Percentiles rank a stretch among this genome's conserved stretches.
Conservation (phyloP, 345 rosid species). For the Citrus australasica region DNA sequence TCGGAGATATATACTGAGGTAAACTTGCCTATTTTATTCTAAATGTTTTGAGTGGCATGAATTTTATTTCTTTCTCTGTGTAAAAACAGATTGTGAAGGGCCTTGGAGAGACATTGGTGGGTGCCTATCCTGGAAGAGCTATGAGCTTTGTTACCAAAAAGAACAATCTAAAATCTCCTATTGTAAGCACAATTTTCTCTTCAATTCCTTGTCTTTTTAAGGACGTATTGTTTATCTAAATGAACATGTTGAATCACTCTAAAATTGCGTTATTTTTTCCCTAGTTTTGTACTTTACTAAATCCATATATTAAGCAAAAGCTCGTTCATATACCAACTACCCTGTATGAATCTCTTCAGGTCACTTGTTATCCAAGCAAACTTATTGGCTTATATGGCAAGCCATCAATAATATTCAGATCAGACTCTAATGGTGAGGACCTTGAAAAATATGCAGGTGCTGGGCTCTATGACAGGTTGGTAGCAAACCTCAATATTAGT, state of each 20-base stretch:
- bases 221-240: neutral
- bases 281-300: neutral
- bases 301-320: neutral
- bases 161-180: conserved; percentile 29
- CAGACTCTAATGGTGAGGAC: conserved; percentile 48
- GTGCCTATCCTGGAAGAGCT: conserved; percentile 39
- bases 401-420: conserved; percentile 37
- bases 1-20: conserved; percentile 43
- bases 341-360: conserved; percentile 19
- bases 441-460: conserved; percentile 46
- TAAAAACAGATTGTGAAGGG: conserved; percentile 41
- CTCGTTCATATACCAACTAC: neutral
- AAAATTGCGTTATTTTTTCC: neutral
- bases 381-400: conserved; percentile 24
- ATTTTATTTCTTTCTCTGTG: neutral
- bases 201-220: neutral
- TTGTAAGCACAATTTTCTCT: conserved; percentile 25
- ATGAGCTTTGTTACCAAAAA: conserved; percentile 39
- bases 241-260: neutral
- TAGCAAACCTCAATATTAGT: neutral
- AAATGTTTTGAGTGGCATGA: neutral
- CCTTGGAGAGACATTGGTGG: conserved; percentile 42
- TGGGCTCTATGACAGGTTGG: conserved; percentile 44
- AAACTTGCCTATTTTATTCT: conserved; percentile 3
- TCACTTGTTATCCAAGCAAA: conserved; percentile 42